Evolutionary conservation across 73 alveolate species (phyloP), one percentile per base, ranked within the genome.

Genomic region (Paramecium sonneborni): DNA sequence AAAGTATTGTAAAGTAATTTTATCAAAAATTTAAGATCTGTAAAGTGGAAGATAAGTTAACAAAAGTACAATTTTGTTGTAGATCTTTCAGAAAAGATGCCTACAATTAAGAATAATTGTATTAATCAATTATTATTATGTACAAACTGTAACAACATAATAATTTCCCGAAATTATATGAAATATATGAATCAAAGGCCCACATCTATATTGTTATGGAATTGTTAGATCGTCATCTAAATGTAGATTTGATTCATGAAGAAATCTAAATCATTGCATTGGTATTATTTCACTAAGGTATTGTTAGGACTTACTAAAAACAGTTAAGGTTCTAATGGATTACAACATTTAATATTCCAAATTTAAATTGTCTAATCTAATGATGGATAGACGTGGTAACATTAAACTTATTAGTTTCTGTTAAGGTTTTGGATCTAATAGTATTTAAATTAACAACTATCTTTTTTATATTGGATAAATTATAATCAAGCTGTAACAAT

Each of bases 111-210:
- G 84, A 62, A 62, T 9, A 62, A 26, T 30, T 62, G 12, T 32
- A 62, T 62, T 62, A 62, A 62, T 62, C 84, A 62, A 21, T 62
- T 30, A 30, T 30, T 30, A 62, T 62, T 62, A 23, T 30, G 84
- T 62, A 62, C 24, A 62, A 62, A 62, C 44, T 62, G 21, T 62
- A 62, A 62, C 84, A 62, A 62, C 44, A 62, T 44, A 62, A 62
- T 23, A 14, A 62, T 30, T 62, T 62, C 6, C 84, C 84, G 0
- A 62, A 32, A 62, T 32, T 62, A 12, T 30, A 30, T 62, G 84
- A 62, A 24, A 21, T 62, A 5, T 62, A 62, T 30, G 84, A 62
- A 62, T 62, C 84, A 6, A 62, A 26, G 6, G 39, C 84, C 2
- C 84, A 62, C 24, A 62, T 62, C 28, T 62, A 62, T 30, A 62